Percentiles rank a stretch among this genome's conserved stretches.
Evolutionary conservation across 495 filamentous ascomycete species (phyloP).

Genomic region (Trichoderma orchidacearum): DNA sequence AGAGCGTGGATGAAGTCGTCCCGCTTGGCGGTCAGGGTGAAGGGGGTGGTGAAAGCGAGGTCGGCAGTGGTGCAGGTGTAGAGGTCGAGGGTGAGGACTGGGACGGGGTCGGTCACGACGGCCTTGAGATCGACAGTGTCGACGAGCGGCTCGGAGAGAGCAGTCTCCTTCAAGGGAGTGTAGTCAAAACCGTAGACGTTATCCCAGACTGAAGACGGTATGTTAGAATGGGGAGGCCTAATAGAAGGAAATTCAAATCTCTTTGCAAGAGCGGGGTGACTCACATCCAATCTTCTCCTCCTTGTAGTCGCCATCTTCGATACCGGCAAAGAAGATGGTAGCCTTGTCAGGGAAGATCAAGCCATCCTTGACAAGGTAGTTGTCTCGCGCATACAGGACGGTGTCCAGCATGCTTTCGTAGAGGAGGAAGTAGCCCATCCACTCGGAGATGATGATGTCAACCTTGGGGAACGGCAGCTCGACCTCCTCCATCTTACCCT

Average conservation of each 20-base stretch:
- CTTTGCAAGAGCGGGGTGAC: slow-evolving; percentile 4
- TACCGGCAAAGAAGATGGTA: slow-evolving; percentile 72
- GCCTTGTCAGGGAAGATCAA: slow-evolving; percentile 87
- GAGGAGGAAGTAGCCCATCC: slow-evolving; percentile 93
- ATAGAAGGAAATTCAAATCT: not conserved
- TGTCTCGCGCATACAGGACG: slow-evolving; percentile 77
- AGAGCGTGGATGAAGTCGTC: slow-evolving; percentile 90
- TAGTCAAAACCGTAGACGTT: slow-evolving; percentile 73
- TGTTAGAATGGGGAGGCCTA: slow-evolving; percentile 14
- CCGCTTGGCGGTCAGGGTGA: slow-evolving; percentile 55
- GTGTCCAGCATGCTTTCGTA: slow-evolving; percentile 96
- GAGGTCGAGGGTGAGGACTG: slow-evolving; percentile 56
- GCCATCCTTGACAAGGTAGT: slow-evolving; percentile 60
- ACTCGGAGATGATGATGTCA: slow-evolving; percentile 92
- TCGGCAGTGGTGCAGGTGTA: slow-evolving; percentile 53
- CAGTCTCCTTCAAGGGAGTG: slow-evolving; percentile 54
- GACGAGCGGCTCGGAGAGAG: slow-evolving; percentile 58
- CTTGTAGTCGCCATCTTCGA: slow-evolving; percentile 75
- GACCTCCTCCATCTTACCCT: slow-evolving; percentile 89
- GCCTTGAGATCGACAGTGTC: slow-evolving; percentile 61
- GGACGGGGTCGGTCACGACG: slow-evolving; percentile 58
- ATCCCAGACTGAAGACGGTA: slow-evolving; percentile 49
- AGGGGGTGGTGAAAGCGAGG: slow-evolving; percentile 50
- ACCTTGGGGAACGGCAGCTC: slow-evolving; percentile 66
- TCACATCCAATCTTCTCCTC: slow-evolving; percentile 55